These are phyloP conservation scores for Aureobasidium mangrovei DNA, from an alignment of 2,329 filamentous ascomycete species.

Conservation along the genomic window DNA sequence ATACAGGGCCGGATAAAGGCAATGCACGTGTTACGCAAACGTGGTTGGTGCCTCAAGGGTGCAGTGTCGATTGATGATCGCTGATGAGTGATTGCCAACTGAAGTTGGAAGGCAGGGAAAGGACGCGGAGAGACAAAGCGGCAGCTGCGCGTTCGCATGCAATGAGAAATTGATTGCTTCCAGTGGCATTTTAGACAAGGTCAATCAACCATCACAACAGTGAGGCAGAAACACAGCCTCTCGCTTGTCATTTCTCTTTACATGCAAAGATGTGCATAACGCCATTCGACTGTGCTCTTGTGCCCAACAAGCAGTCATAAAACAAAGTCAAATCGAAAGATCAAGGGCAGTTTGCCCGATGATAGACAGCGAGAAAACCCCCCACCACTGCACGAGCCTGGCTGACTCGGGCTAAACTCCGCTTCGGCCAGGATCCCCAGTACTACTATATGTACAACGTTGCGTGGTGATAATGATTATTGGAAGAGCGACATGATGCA, in stretches of 20 bases:
- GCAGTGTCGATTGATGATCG: neutral
- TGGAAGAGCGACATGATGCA: neutral
- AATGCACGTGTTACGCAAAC: constrained; percentile 9
- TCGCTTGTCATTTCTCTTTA: neutral
- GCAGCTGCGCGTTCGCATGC: no score
- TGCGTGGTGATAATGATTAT: neutral
- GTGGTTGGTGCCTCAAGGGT: neutral
- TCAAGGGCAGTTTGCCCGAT: neutral
- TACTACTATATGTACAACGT: neutral
- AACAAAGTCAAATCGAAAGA: neutral
- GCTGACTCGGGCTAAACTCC: no score
- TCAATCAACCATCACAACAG: no score
- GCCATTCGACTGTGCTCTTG: neutral
- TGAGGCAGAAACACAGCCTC: neutral
- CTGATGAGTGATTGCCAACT: neutral
- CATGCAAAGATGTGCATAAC: neutral
- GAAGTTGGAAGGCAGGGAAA: no score
- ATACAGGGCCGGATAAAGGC: neutral
- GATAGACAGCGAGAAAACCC: neutral
- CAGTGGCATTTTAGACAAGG: no score
- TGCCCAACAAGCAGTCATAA: neutral
- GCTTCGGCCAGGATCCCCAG: neutral
- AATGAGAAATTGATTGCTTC: no score
- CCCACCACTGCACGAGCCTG: no score
- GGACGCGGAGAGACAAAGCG: no score